Percentiles rank a stretch among this genome's conserved stretches.
Conservation (phyloP, 2,329 filamentous ascomycete species). For the Dryadomyces quercus-mongolicae region DNA sequence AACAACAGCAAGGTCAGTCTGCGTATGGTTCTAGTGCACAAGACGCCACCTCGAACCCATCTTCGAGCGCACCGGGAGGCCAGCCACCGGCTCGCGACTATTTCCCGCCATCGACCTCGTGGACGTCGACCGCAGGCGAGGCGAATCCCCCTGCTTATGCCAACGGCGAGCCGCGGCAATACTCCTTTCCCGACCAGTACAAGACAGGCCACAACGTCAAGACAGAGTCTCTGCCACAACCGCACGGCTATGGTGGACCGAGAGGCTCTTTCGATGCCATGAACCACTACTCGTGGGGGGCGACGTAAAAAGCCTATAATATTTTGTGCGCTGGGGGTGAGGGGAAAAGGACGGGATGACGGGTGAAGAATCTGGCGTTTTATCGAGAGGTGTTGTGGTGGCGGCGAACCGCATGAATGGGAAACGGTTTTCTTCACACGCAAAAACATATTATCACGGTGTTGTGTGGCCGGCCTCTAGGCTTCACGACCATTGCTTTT, state of each 20-base stretch:
- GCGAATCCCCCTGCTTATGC: conserved; percentile 31
- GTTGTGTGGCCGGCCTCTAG: neutral
- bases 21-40: conserved; percentile 6
- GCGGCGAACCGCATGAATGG: neutral
- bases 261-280: conserved; percentile 35
- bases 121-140: conserved; percentile 39
- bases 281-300: conserved; percentile 47
- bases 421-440: neutral
- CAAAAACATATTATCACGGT: neutral
- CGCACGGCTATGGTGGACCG: conserved; percentile 26
- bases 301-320: conserved; percentile 18
- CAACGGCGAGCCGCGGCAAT: conserved; percentile 30
- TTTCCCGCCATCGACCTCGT: conserved; percentile 37
- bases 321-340: neutral
- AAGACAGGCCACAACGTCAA: conserved; percentile 25
- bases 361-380: neutral
- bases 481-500: neutral
- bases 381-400: neutral
- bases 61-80: conserved; percentile 13
- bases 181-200: conserved; percentile 37
- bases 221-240: conserved; percentile 23
- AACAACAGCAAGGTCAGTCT: conserved; percentile 7
- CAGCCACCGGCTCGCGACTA: conserved; percentile 32
- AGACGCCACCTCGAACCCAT: conserved; percentile 8
- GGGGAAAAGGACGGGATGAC: no score